Evolutionary conservation across 495 filamentous ascomycete species (phyloP), one percentile per base, ranked within the genome.

Genomic region (Penicillium bovifimosum): DNA sequence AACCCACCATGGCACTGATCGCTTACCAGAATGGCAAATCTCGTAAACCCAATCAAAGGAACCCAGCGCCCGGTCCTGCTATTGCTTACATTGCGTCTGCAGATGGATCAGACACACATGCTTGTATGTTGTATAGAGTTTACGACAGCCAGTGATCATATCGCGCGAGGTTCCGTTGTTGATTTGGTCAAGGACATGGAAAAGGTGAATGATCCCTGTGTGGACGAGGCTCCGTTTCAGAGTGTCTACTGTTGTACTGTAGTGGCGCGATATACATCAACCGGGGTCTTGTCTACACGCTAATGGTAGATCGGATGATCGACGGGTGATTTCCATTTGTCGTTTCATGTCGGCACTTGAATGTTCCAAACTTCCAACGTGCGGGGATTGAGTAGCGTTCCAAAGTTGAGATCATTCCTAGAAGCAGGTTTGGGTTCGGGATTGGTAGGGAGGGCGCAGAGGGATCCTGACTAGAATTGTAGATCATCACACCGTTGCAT

Each of bases 401-500:
- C 39, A 33, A 17, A 32, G 14, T 39, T 39, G 47, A 41, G 27
- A 10, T 36, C 47, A 41, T 52, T n/a, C 28, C 40, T 17, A 33
- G 27, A 39, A 28, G 20, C 36, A 41, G 36, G 18, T 38, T 41
- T 42, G 45, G 6, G 28, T 9, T 14, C 10, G 9, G n/a, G 42
- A 20, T 34, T 47, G 43, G 43, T 26, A 26, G 29, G 6, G 10
- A 20, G 9, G 32, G 5, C 11, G 27, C 13, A 13, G 9, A n/a
- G 41, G 13, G 34, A 34, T 34, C 10, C 32, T 34, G 17, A 16
- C 45, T 27, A 27, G 18, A 35, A 47, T 34, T 32, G 58, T 54
- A 59, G 55, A 61, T 64, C 58, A 64, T 61, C 40, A 38, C 40
- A 64, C 58, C 38, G 61, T 64, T 61, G 53, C 61, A 61, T 64